These are phyloP conservation scores for Scenedesmus sp. DNA, from an alignment of 163 green algal genomes.

Conservation along the genomic window DNA sequence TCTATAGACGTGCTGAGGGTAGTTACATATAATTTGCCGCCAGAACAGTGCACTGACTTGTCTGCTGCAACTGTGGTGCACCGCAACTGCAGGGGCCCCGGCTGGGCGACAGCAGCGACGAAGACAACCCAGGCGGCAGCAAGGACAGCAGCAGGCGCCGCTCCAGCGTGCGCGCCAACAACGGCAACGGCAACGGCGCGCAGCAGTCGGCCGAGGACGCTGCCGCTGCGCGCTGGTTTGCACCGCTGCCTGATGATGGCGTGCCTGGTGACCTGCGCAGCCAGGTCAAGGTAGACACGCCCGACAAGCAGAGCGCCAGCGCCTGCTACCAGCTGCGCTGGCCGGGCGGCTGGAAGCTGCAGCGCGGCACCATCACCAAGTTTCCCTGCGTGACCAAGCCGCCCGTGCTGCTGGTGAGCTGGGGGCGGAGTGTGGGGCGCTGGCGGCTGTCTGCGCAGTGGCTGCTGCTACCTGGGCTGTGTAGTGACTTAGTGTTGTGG, in stretches of 20 bases:
- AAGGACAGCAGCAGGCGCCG: background rate
- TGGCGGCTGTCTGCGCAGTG: background rate
- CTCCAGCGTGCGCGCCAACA: background rate
- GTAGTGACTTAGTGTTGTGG: too few species aligned
- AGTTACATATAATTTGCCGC: too few species aligned
- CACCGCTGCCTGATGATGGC: background rate
- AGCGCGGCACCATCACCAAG: constrained; percentile 72
- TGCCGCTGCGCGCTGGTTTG: constrained; percentile 20
- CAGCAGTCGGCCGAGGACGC: background rate
- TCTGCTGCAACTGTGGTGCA: background rate
- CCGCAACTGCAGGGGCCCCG: constrained; percentile 10
- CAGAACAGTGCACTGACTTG: too few species aligned
- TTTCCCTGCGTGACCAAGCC: constrained; percentile 75
- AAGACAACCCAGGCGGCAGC: background rate
- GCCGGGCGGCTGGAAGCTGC: constrained; percentile 85
- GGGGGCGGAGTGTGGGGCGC: background rate
- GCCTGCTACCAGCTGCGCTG: constrained; percentile 68
- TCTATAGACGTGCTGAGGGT: too few species aligned
- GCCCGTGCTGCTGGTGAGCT: constrained; percentile 85
- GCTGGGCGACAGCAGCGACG: constrained; percentile 34
- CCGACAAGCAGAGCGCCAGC: background rate
- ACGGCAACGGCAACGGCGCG: constrained; percentile 30
- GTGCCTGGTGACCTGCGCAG: background rate
- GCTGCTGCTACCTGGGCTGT: too few species aligned
- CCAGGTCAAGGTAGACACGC: constrained; percentile 40